These are phyloP conservation scores for Fusarium nematophilum DNA, from an alignment of 2,329 filamentous ascomycete species.

Conservation along the genomic window DNA sequence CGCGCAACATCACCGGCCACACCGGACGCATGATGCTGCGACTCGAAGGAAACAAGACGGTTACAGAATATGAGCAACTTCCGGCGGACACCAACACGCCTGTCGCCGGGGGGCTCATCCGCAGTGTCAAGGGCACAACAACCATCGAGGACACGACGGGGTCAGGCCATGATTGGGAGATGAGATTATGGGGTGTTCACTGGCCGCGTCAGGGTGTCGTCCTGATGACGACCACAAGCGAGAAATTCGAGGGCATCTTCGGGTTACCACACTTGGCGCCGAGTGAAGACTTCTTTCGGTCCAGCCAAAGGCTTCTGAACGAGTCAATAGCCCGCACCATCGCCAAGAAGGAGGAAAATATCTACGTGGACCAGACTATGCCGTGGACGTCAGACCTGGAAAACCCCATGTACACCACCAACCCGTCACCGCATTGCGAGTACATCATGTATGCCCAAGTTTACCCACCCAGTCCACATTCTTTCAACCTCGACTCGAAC, in stretches of 20 bases:
- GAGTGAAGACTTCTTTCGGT: conserved; percentile 64
- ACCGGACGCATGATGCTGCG: conserved; percentile 77
- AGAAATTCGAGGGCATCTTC: conserved; percentile 94
- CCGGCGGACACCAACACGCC: conserved; percentile 47
- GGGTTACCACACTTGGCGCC: conserved; percentile 85
- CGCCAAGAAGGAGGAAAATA: conserved; percentile 68
- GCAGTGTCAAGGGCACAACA: conserved; percentile 76
- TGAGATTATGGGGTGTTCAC: conserved; percentile 85
- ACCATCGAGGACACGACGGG: conserved; percentile 77
- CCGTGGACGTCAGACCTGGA: conserved; percentile 82
- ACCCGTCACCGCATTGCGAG: conserved; percentile 82
- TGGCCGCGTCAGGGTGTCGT: conserved; percentile 84
- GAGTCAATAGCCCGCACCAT: conserved; percentile 76
- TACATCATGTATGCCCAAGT: conserved; percentile 88
- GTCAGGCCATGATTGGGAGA: conserved; percentile 78
- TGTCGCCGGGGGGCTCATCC: conserved; percentile 65
- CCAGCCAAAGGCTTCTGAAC: conserved; percentile 75
- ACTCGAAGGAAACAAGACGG: conserved; percentile 66
- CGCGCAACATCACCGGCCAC: conserved; percentile 81
- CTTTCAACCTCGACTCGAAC: conserved; percentile 48
- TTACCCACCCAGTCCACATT: conserved; percentile 62
- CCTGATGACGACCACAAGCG: conserved; percentile 87
- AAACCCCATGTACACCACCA: conserved; percentile 66
- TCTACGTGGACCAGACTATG: conserved; percentile 68
- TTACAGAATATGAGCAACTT: conserved; percentile 57